Percentiles rank a stretch among this genome's conserved stretches.
Evolutionary conservation across 108 stramenopile species (phyloP).

Genomic region (Cyclotella choctawhatcheeana): DNA sequence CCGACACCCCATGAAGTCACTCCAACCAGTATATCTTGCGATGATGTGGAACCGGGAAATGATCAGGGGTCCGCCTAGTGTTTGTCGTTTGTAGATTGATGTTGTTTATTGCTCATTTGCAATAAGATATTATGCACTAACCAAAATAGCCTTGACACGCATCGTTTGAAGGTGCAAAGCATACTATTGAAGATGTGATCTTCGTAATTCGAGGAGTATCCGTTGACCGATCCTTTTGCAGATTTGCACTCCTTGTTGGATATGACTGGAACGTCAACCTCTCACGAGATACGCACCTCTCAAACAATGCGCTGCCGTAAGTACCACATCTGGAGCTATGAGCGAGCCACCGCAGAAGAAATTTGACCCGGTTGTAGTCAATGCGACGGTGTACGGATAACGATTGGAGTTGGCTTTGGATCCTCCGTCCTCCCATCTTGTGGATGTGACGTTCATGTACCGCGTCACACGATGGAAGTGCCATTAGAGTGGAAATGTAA

Average conservation of each 20-base stretch:
- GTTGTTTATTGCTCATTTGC: neutral
- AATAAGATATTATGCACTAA: neutral
- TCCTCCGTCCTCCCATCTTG: neutral
- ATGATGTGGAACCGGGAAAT: slow-evolving; percentile 21
- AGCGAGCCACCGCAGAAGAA: slow-evolving; percentile 30
- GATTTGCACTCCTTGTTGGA: slow-evolving; percentile 40
- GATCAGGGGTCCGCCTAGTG: slow-evolving; percentile 20
- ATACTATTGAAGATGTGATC: slow-evolving; percentile 20
- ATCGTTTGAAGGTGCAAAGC: slow-evolving; percentile 24
- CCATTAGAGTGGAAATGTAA: neutral
- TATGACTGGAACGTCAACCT: slow-evolving; percentile 49
- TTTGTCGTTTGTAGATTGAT: neutral
- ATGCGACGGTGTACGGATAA: slow-evolving; percentile 12
- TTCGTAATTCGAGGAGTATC: slow-evolving; percentile 6
- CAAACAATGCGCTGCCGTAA: slow-evolving; percentile 20
- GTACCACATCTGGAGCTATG: slow-evolving; percentile 22
- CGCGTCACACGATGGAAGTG: neutral
- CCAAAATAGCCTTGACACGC: slow-evolving; percentile 27
- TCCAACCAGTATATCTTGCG: slow-evolving; percentile 48
- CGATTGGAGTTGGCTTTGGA: neutral
- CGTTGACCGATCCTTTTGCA: slow-evolving; percentile 5
- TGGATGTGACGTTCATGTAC: neutral
- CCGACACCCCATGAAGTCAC: slow-evolving; percentile 36
- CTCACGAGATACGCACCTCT: no score
- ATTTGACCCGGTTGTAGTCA: neutral